Base-by-base conservation (phyloP, 2,329 filamentous ascomycete genomes). In the Aspergillus ruber region DNA sequence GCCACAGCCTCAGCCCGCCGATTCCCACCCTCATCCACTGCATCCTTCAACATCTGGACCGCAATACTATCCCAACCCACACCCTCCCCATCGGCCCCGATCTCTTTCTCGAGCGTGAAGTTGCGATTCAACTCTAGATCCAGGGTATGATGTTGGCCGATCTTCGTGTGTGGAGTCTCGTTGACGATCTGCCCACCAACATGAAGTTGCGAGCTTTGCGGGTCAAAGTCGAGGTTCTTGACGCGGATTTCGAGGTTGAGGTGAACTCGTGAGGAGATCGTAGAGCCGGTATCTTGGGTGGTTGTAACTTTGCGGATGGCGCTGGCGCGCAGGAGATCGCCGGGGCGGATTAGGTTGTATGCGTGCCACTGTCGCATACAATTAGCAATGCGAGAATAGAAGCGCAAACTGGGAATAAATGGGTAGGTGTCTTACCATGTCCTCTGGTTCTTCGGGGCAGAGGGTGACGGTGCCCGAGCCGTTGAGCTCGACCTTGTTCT, bases 21-120 rank as follows among this genome's bases (percentile, higher is more conserved):
- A 55, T 88, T 85, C 3, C 69, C 68, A 1, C 69, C 58, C 56
- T 87, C 82, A 58, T 88, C 84, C 12, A 91, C 78, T 1, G 90
- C 85, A 65, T 95, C 88, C 48, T 80, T 76, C 9, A 98, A 78
- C 41, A 87, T 85, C 50, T 87, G 83, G 42, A 85, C 74, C 3
- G 90, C 88, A 9, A 98, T 83, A 56, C 86, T 90, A 68, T 98
- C 93, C 93, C 93, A 98, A 38, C 90, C 80, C 33, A 64, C 72
- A 35, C 68, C 67, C 47, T 67, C 65, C 20, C 65, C 65, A 42
- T 65, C 60, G 3, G 66, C 50, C 23, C 71, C 84, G 7, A 82
- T 73, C 35, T 80, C 79, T 71, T 97, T 97, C 72, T 90, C 86
- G 6, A 98, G 67, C 6, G 87, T 91, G 59, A 97, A 97, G 44